Base-by-base conservation (phyloP, 805 yeast species). In the Wickerhamomyces bovis region DNA sequence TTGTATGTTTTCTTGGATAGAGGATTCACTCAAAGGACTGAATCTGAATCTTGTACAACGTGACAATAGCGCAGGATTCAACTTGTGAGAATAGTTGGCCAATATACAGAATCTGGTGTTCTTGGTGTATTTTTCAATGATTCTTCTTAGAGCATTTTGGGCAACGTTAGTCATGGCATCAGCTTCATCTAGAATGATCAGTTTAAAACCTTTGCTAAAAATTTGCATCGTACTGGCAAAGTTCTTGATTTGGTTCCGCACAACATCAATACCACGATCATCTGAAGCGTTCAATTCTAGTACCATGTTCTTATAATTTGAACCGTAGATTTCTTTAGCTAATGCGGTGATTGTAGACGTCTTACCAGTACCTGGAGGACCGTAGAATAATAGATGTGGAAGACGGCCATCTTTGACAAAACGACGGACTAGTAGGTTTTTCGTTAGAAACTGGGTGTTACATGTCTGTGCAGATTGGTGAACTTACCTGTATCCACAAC, bases 221-320 rank as follows among this genome's bases (percentile, higher is more conserved):
- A 94, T 92, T 64, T 94, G 99, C 74, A 89, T 81, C 1, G 99
- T 94, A 26, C 92, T 81, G 11, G 99, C 99, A 70, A 94, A 94
- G 56, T 85, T 89, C 73, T 94, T 94, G 71, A 94, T 89, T 67
- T 89, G 97, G 59, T 94, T 94, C 53, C 99, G 78, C n/a, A 94
- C 98, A 40, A 94, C 97, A 57, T 89, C 96, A 55, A 94, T 94
- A 54, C 99, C 99, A 68, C 99, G 79, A 65, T 94, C 99, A 65
- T 94, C 99, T 4, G 95, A 84, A 4, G 99, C 99, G 67, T 94
- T 94, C 64, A 94, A 74, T 63, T 94, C 99, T 46, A 94, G 69
- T 2, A 94, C 97, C 90, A 90, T 89, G 60, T 89, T 86, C 56
- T 76, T 79, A 63, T 86, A 87, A 51, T 77, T 73, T 53, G 80